Conservation (phyloP, 371 early-diverging fungal species). For the Lichtheimia ramosa region DNA sequence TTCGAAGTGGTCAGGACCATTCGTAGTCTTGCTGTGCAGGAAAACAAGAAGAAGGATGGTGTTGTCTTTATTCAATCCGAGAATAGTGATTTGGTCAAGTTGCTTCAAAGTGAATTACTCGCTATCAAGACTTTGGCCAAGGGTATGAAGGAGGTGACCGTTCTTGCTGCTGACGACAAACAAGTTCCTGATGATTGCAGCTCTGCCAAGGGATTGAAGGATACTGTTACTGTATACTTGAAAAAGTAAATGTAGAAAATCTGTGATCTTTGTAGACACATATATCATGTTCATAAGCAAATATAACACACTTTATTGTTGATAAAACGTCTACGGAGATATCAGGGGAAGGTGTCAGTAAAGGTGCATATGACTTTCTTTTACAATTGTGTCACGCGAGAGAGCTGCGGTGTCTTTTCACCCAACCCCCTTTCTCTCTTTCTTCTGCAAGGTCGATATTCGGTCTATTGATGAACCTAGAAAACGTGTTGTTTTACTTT, state of each 20-base stretch:
- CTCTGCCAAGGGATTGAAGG: constrained; percentile 31
- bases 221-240: constrained; percentile 34
- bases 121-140: constrained; percentile 72
- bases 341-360: not conserved
- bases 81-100: constrained; percentile 17
- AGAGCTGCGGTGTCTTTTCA: not conserved
- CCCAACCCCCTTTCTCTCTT: constrained; percentile 1
- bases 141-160: constrained; percentile 64
- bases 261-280: too few relatives aligned
- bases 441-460: not conserved
- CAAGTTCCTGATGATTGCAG: constrained; percentile 74
- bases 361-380: not conserved
- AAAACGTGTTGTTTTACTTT: constrained; percentile 7
- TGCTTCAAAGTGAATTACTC: constrained; percentile 49
- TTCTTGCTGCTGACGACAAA: constrained; percentile 39
- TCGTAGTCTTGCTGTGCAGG: constrained; percentile 65
- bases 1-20: constrained; percentile 75
- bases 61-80: constrained; percentile 30
- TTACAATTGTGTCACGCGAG: not conserved
- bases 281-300: too few relatives aligned
- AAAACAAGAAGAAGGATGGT: constrained; percentile 39
- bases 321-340: not conserved
- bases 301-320: not conserved
- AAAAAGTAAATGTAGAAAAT: constrained; percentile 19
- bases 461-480: constrained; percentile 5